phyloP scores from a whole-genome alignment of 1,284 basidiomycete species.

The Marasmius tenuissimus region DNA sequence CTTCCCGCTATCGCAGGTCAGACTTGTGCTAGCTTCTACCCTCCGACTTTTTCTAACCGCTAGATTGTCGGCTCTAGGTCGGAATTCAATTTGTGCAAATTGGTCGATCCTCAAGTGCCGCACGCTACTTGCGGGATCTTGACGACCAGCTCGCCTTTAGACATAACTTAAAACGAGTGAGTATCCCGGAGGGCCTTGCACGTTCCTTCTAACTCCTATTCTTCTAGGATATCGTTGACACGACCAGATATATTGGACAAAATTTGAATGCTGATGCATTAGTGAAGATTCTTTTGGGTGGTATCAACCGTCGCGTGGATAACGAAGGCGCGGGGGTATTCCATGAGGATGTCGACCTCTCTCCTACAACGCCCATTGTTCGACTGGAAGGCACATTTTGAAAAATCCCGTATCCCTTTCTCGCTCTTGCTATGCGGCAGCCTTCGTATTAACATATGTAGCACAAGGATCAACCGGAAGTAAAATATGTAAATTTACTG shows the following conservation, averaged over 20 bases:
- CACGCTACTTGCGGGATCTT: constrained; percentile 3
- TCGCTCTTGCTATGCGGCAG: not conserved
- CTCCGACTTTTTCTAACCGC: not conserved
- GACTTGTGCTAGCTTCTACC: not conserved
- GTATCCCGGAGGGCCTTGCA: not conserved
- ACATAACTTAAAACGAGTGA: constrained; percentile 6
- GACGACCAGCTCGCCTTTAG: constrained; percentile 5
- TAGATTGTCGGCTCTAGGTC: not conserved
- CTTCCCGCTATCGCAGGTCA: constrained; percentile 55
- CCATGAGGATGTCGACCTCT: not conserved
- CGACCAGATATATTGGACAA: constrained; percentile 9
- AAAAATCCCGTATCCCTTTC: not conserved
- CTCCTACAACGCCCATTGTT: not conserved
- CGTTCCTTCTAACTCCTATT: not conserved
- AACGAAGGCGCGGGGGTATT: constrained; percentile 4
- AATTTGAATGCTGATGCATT: constrained; percentile 7
- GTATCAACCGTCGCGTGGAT: constrained; percentile 12
- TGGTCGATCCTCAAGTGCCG: constrained; percentile 4
- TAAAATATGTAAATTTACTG: too few relatives aligned
- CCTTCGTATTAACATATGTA: not conserved
- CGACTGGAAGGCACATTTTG: not conserved
- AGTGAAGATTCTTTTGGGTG: constrained; percentile 15
- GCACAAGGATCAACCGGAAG: constrained; percentile 5
- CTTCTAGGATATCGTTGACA: constrained; percentile 14
- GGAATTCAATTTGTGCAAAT: constrained; percentile 15